phyloP scores from a whole-genome alignment of 306 rosid species.

The Dalbergia cultrata region DNA sequence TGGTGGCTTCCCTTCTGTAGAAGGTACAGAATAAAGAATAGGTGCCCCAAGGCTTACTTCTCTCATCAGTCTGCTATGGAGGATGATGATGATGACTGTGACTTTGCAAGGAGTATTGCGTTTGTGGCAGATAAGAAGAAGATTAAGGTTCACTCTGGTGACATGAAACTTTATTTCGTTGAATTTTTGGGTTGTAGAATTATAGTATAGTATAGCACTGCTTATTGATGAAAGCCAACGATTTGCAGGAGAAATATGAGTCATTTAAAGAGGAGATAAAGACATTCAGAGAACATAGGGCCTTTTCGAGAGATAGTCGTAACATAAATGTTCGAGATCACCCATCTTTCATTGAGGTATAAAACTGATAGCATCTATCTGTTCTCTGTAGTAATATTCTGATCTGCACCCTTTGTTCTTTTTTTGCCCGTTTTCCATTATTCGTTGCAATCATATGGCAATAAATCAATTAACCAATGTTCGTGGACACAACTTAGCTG shows the following conservation, averaged over 20 bases:
- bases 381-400: too few species aligned
- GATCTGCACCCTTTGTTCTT: neutral
- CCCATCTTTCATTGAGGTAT: slow-evolving; percentile 64
- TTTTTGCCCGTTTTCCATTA: too few species aligned
- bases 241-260: slow-evolving; percentile 60
- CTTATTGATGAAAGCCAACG: slow-evolving; percentile 24
- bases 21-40: slow-evolving; percentile 51
- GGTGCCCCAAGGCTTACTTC: slow-evolving; percentile 74
- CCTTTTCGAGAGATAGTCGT: slow-evolving; percentile 7
- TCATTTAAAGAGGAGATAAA: slow-evolving; percentile 51
- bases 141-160: slow-evolving; percentile 47
- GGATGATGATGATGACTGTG: slow-evolving; percentile 42
- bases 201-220: neutral
- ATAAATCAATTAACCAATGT: neutral
- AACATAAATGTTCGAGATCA: slow-evolving; percentile 47
- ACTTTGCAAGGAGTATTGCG: slow-evolving; percentile 35
- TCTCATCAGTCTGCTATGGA: slow-evolving; percentile 33
- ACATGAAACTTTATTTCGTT: slow-evolving; percentile 4
- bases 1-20: slow-evolving; percentile 79
- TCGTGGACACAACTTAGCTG: neutral
- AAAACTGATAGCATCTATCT: neutral
- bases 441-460: neutral
- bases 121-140: slow-evolving; percentile 50
- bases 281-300: slow-evolving; percentile 32
- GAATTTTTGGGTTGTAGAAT: neutral